These are phyloP conservation scores for Leccinum longicurvipes DNA, from an alignment of 768 basidiomycete genomes.

Conservation along the genomic window DNA sequence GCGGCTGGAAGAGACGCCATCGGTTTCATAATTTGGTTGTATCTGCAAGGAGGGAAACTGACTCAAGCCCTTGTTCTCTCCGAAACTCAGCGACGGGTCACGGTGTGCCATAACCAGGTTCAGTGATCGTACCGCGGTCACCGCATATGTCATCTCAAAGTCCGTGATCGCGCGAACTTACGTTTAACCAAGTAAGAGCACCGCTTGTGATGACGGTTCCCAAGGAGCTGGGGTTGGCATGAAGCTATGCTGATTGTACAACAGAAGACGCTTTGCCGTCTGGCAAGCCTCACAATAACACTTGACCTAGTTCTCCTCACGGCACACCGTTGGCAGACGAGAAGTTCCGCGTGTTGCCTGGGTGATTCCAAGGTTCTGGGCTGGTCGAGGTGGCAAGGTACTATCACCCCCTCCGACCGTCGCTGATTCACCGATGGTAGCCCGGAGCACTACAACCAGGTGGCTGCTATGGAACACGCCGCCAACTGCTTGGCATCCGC, in stretches of 20 bases:
- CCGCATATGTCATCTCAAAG: background rate
- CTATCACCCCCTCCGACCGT: background rate
- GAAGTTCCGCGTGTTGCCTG: background rate
- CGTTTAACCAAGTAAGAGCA: background rate
- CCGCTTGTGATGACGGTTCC: background rate
- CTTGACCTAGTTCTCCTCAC: background rate
- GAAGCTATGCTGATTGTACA: background rate
- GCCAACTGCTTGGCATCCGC: constrained; percentile 43
- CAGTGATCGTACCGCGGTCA: background rate
- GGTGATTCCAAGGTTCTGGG: background rate
- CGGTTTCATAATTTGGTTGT: background rate
- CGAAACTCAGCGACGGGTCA: background rate
- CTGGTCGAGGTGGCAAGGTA: too few relatives aligned
- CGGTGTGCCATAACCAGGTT: background rate
- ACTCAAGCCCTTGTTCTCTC: background rate
- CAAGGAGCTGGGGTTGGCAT: background rate
- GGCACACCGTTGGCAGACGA: background rate
- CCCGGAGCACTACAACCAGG: constrained; percentile 39
- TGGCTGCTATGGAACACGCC: constrained; percentile 44
- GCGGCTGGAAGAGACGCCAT: background rate
- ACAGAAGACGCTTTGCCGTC: background rate
- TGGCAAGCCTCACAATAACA: background rate
- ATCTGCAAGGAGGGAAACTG: background rate
- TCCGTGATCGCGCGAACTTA: background rate
- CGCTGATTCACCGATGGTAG: constrained; percentile 13